These are phyloP conservation scores for Skeletonema tropicum DNA, from an alignment of 108 stramenopile genomes.

Conservation along the genomic window DNA sequence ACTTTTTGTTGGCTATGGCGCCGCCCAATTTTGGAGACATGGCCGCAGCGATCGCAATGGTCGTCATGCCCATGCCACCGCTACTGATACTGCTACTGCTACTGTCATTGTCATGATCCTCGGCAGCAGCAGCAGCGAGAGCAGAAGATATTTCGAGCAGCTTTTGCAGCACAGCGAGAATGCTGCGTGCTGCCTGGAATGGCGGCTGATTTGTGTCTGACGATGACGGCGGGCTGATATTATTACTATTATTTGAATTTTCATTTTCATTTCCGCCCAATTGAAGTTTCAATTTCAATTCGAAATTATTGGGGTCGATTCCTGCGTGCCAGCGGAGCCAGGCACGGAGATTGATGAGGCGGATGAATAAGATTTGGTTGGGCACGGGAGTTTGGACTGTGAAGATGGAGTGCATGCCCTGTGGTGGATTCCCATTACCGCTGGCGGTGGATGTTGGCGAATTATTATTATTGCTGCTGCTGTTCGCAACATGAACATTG, in stretches of 20 bases:
- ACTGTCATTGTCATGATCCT: too few relatives aligned
- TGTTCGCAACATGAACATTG: not conserved
- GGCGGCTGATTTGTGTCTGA: slow-evolving; percentile 21
- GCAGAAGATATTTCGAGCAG: slow-evolving; percentile 70
- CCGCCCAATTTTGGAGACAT: not conserved
- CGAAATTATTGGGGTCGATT: slow-evolving; percentile 35
- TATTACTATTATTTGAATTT: too few relatives aligned
- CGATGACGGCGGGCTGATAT: not conserved
- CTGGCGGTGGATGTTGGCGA: not conserved
- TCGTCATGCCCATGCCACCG: not conserved
- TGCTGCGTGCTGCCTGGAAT: slow-evolving; percentile 73
- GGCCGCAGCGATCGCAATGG: not conserved
- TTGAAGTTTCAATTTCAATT: too few relatives aligned
- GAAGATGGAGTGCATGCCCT: slow-evolving; percentile 84
- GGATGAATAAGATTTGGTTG: slow-evolving; percentile 61
- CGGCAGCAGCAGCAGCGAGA: slow-evolving; percentile 34
- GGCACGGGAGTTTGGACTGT: slow-evolving; percentile 65
- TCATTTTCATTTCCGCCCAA: too few relatives aligned
- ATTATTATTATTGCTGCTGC: too few relatives aligned
- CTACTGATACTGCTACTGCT: too few relatives aligned
- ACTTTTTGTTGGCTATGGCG: not conserved
- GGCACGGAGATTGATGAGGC: slow-evolving; percentile 64
- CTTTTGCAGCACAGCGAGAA: slow-evolving; percentile 84
- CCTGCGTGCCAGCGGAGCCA: slow-evolving; percentile 62
- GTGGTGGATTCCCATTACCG: slow-evolving; percentile 51